Conservation (phyloP, 345 rosid species). For the rapeseed (Brassica napus) region Da-Ae NC_063437.1:10434001-10434500, state of each 20-base stretch:
- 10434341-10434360: background rate
- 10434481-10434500: no score
- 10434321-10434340: background rate
- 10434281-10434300: constrained; percentile 23
- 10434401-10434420: background rate
- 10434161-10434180: background rate
- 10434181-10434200: background rate
- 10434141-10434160: constrained; percentile 27
- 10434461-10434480: no score
- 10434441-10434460: no score
- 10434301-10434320: constrained; percentile 35
- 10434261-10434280: background rate
- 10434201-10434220: background rate
- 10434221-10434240: background rate
- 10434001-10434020: background rate
- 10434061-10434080: constrained; percentile 9
- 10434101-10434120: constrained; percentile 25
- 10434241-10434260: constrained; percentile 3
- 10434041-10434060: constrained; percentile 26
- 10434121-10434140: background rate
- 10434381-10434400: background rate
- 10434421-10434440: no score
- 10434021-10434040: background rate
- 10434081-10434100: background rate
- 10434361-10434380: background rate